Evolutionary conservation across 164 flowering plant species (phyloP).

Genomic region (grape (Vitis vinifera)): DNA sequence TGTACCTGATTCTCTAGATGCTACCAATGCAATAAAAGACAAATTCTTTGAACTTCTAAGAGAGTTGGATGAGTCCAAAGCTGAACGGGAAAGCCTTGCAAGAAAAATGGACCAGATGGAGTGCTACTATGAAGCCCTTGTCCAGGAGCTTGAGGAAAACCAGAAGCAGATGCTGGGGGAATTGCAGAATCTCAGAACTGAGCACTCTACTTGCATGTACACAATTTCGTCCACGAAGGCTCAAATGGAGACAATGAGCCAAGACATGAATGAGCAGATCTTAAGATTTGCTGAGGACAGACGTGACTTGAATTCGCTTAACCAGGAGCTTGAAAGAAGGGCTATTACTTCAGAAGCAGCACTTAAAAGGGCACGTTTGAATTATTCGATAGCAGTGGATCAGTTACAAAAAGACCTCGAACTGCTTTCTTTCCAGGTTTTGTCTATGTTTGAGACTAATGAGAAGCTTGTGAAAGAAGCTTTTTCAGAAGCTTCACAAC

Average conservation of each 20-base stretch:
- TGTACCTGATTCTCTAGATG: conserved; percentile 44
- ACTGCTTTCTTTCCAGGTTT: conserved; percentile 81
- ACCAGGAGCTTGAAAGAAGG: conserved; percentile 80
- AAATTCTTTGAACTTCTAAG: conserved; percentile 60
- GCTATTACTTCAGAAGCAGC: conserved; percentile 78
- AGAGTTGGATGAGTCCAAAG: conserved; percentile 81
- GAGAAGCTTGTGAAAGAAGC: conserved; percentile 79
- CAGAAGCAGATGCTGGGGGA: conserved; percentile 86
- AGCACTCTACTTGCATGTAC: conserved; percentile 75
- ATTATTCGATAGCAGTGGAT: conserved; percentile 81
- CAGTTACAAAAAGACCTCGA: conserved; percentile 91
- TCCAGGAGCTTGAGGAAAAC: conserved; percentile 94
- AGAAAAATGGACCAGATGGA: conserved; percentile 95
- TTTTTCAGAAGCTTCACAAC: conserved; percentile 50
- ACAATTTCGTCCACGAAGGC: conserved; percentile 59
- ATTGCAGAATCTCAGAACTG: conserved; percentile 75
- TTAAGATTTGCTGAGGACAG: conserved; percentile 56
- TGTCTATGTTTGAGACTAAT: conserved; percentile 92
- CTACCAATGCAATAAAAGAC: conserved; percentile 42
- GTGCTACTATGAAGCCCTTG: conserved; percentile 87
- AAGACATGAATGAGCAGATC: conserved; percentile 60
- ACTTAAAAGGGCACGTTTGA: conserved; percentile 74
- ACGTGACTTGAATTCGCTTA: conserved; percentile 49
- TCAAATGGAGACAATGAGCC: conserved; percentile 73
- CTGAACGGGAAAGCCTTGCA: conserved; percentile 59